Base-by-base conservation (phyloP, 495 filamentous ascomycete species). In the Neurospora tetrasperma region DNA sequence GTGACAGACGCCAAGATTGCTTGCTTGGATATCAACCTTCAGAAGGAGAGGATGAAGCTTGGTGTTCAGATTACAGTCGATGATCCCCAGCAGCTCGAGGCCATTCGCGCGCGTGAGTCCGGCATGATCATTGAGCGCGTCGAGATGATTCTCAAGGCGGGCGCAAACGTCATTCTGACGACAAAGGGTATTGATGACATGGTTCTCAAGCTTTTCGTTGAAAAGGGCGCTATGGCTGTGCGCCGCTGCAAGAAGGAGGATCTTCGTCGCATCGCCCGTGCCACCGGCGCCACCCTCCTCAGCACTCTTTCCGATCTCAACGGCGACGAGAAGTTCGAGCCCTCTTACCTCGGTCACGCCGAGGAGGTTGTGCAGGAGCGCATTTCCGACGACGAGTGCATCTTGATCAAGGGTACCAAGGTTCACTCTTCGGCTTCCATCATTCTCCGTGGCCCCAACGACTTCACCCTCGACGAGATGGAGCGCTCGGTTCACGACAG, bases 161-260 rank as follows among this genome's bases (percentile, higher is more conserved):
- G 96, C 76, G 96, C 96, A 69, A 99, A 98, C 79, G 96, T 98
- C 74, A 83, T 99, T 70, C 84, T 99, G 70, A 99, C 96, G 10
- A 98, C 96, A 42, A 98, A 99, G 86, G 96, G 96, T 77, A 98
- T 99, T 77, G 96, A 99, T 79, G 96, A 99, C 75, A 87, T 98
- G 82, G 91, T 91, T 75, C 84, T 99, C 75, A 99, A 99, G 87
- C 85, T 91, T 42, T 98, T 99, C 79, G 87, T 98, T 70, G 96
- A 99, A 86, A 91, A 88, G 81, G 94, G 94, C 71, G 94, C 94
- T 71, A 98, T 99, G 93, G 96, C 92, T 18, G 94, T 99, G 27
- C 90, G 96, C 68, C 88, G 96, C 76, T 98, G 95, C 83, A 99
- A 99, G 87, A 99, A 99, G 88, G 96, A 99, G 83, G 96, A 99